These are phyloP conservation scores for Myriosclerotinia curreyana DNA, from an alignment of 2,329 filamentous ascomycete species.

Conservation along the genomic window DNA sequence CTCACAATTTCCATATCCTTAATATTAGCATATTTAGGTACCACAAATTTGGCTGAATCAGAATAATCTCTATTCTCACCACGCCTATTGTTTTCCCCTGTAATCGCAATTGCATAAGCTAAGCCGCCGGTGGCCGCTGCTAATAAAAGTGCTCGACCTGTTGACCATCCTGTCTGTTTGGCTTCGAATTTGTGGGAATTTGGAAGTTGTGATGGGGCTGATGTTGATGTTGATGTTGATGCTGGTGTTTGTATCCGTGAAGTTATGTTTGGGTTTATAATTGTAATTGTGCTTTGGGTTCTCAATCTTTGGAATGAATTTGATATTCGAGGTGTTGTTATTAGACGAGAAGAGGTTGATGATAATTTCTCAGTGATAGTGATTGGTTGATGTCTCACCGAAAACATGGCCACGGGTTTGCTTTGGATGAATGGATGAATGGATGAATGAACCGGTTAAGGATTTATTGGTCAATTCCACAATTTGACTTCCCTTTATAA, in stretches of 20 bases:
- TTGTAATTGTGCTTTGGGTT: background rate
- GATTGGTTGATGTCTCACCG: constrained; percentile 13
- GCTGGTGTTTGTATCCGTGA: background rate
- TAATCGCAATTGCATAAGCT: constrained; percentile 27
- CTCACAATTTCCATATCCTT: constrained; percentile 51
- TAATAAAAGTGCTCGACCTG: constrained; percentile 30
- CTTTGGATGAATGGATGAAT: constrained; percentile 2
- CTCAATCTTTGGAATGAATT: background rate
- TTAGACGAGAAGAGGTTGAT: background rate
- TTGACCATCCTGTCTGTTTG: constrained; percentile 30
- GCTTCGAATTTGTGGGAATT: background rate
- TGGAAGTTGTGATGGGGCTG: background rate
- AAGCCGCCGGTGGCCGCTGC: constrained; percentile 29
- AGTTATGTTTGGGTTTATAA: background rate
- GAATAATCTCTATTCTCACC: constrained; percentile 33
- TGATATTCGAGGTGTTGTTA: background rate
- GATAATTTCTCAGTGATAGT: background rate
- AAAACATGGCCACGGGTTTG: constrained; percentile 14
- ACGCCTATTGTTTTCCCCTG: constrained; percentile 21
- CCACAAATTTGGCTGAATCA: constrained; percentile 32
- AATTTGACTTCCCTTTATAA: background rate
- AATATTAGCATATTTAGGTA: constrained; percentile 47
- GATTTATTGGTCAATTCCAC: constrained; percentile 3
- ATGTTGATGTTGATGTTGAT: background rate
- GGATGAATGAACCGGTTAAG: too few relatives aligned